Percentiles rank a stretch among this genome's conserved stretches.
phyloP scores from a whole-genome alignment of 805 yeast genomes.

The Saccharomycopsis fermentans region DNA sequence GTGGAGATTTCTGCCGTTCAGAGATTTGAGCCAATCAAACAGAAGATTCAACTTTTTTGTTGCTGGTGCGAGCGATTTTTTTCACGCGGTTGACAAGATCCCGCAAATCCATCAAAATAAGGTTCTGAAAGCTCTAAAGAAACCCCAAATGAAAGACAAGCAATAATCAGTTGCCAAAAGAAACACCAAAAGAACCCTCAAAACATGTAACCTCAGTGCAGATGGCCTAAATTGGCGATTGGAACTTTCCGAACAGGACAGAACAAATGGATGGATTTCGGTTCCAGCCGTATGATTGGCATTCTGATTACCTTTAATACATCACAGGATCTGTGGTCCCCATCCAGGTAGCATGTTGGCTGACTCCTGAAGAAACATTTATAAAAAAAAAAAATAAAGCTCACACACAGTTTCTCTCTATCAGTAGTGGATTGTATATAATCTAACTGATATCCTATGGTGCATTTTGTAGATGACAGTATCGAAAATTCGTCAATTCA shows the following conservation, averaged over 20 bases:
- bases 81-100: conserved; percentile 1
- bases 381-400: too few species aligned
- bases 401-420: too few species aligned
- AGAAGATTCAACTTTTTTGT: not conserved
- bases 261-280: not conserved
- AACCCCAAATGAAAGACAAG: not conserved
- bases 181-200: not conserved
- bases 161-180: not conserved
- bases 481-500: too few species aligned
- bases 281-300: not conserved
- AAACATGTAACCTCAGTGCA: too few species aligned
- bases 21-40: not conserved
- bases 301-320: not conserved
- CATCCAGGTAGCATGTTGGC: too few species aligned
- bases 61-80: not conserved
- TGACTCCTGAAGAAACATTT: too few species aligned
- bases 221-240: not conserved
- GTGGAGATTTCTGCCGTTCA: not conserved
- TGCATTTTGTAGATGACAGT: too few species aligned
- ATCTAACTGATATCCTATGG: too few species aligned
- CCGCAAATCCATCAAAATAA: not conserved
- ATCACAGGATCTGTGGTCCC: not conserved
- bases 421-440: too few species aligned
- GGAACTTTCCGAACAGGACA: not conserved
- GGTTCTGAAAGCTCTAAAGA: not conserved